Percentiles rank a stretch among this genome's conserved stretches.
Evolutionary conservation across 2,329 filamentous ascomycete species (phyloP).

Genomic region (Ascochyta clinopodiicola): DNA sequence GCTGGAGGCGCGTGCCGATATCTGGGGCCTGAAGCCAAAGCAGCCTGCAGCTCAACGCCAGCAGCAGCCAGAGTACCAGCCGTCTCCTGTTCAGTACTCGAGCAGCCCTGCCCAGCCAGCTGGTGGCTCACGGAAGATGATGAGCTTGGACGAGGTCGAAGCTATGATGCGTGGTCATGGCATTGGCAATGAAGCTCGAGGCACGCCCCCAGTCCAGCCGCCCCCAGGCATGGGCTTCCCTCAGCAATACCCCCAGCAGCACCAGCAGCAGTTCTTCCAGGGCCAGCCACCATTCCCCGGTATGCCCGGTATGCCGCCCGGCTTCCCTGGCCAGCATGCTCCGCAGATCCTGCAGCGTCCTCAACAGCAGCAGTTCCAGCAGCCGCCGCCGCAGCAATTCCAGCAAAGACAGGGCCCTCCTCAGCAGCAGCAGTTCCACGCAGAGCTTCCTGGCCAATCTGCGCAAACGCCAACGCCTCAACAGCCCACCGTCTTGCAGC

Average conservation of each 20-base stretch:
- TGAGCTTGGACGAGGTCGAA: constrained; percentile 97
- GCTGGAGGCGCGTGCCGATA: constrained; percentile 87
- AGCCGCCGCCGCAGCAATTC: constrained; percentile 48
- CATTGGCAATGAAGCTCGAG: constrained; percentile 43
- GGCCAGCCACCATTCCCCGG: constrained; percentile 41
- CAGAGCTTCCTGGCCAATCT: constrained; percentile 52
- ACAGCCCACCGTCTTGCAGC: constrained; percentile 47
- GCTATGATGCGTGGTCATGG: constrained; percentile 82
- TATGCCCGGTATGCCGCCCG: constrained; percentile 42
- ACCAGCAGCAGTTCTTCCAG: constrained; percentile 36
- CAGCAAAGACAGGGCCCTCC: constrained; percentile 33
- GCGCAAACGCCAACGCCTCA: constrained; percentile 36
- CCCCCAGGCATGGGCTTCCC: constrained; percentile 30
- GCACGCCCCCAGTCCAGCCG: constrained; percentile 35
- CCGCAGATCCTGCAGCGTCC: constrained; percentile 59
- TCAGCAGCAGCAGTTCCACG: constrained; percentile 50
- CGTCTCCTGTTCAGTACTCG: constrained; percentile 12
- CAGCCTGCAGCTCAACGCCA: constrained; percentile 51
- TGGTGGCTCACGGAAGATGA: constrained; percentile 70
- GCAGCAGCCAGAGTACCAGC: constrained; percentile 32
- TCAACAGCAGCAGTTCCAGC: constrained; percentile 46
- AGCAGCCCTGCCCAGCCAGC: constrained; percentile 32
- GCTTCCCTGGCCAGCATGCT: constrained; percentile 53
- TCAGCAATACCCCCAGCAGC: constrained; percentile 15
- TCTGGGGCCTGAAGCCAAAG: constrained; percentile 82